These are phyloP conservation scores for Aquanectria penicillioides DNA, from an alignment of 2,329 filamentous ascomycete genomes.

Conservation along the genomic window DNA sequence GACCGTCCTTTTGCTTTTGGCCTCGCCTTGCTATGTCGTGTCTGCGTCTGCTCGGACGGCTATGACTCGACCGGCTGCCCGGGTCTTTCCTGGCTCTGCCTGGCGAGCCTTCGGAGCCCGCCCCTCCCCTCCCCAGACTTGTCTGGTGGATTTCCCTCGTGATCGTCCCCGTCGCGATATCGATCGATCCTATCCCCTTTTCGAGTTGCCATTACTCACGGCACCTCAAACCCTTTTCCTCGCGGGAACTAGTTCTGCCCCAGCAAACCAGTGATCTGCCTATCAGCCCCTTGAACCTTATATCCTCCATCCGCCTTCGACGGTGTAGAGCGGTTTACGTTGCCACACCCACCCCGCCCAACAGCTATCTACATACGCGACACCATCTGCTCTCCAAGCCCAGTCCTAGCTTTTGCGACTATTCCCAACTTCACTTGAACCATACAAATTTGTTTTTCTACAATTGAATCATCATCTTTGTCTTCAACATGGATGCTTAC, in stretches of 20 bases:
- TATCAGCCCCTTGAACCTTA: slow-evolving; percentile 34
- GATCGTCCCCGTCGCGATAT: slow-evolving; percentile 13
- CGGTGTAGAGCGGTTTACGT: slow-evolving; percentile 12
- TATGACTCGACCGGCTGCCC: slow-evolving; percentile 17
- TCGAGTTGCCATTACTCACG: slow-evolving; percentile 19
- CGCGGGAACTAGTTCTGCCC: slow-evolving; percentile 27
- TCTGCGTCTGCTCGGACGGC: slow-evolving; percentile 16
- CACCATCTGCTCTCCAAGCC: slow-evolving; percentile 31
- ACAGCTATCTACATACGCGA: slow-evolving; percentile 4
- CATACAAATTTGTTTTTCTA: slow-evolving; percentile 16
- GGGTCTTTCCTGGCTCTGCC: slow-evolving; percentile 17
- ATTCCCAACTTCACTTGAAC: background rate
- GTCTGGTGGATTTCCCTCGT: slow-evolving; percentile 11
- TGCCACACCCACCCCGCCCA: slow-evolving; percentile 18
- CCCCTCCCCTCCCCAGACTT: background rate
- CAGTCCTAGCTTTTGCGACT: slow-evolving; percentile 23
- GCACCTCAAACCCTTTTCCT: slow-evolving; percentile 11
- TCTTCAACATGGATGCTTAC: slow-evolving; percentile 60
- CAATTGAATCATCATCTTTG: no score
- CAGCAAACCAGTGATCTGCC: slow-evolving; percentile 32
- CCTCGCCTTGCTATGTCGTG: no score
- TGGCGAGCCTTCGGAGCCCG: background rate
- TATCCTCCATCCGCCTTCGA: slow-evolving; percentile 26
- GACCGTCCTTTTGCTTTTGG: slow-evolving; percentile 18
- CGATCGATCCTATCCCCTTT: slow-evolving; percentile 21